These are phyloP conservation scores for Barnettozyma botsteinii DNA, from an alignment of 805 yeast genomes.

Conservation along the genomic window DNA sequence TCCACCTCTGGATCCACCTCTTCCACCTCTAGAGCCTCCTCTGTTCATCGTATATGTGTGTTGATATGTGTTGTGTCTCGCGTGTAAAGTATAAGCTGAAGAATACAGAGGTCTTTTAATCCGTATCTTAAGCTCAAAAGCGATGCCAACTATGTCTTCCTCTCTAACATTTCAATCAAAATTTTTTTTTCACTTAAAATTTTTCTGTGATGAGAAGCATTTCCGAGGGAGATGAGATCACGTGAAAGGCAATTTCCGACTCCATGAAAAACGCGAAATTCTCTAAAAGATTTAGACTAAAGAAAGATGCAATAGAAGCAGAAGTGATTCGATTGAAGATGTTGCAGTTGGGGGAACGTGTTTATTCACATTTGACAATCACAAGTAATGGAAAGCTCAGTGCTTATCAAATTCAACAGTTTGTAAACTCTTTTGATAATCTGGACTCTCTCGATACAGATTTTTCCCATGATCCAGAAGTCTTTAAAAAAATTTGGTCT, in stretches of 20 bases:
- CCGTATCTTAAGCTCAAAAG: background rate
- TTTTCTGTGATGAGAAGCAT: conserved; percentile 2
- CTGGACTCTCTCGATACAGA: too few relatives aligned
- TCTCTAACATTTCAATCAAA: conserved; percentile 3
- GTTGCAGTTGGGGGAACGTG: too few relatives aligned
- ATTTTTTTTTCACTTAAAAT: conserved; percentile 3
- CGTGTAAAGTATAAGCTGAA: background rate
- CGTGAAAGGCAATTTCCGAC: background rate
- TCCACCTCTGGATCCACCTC: conserved; percentile 56
- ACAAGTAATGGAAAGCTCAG: too few relatives aligned
- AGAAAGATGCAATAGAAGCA: too few relatives aligned
- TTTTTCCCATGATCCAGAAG: conserved; percentile 1
- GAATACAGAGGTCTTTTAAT: background rate
- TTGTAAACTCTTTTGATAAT: too few relatives aligned
- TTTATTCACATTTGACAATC: too few relatives aligned
- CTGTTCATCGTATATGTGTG: conserved; percentile 30
- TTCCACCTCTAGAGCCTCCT: conserved; percentile 51
- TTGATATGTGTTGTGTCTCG: background rate
- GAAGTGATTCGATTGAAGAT: too few relatives aligned
- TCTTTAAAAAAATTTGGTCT: conserved; percentile 4
- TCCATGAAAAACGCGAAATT: background rate
- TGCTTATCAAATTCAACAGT: too few relatives aligned
- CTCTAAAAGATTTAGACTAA: too few relatives aligned
- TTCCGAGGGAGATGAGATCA: conserved; percentile 3
- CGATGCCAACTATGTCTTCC: too few relatives aligned